phyloP scores from a whole-genome alignment of 352 stramenopile species.

The Pythium sukuiense region DNA sequence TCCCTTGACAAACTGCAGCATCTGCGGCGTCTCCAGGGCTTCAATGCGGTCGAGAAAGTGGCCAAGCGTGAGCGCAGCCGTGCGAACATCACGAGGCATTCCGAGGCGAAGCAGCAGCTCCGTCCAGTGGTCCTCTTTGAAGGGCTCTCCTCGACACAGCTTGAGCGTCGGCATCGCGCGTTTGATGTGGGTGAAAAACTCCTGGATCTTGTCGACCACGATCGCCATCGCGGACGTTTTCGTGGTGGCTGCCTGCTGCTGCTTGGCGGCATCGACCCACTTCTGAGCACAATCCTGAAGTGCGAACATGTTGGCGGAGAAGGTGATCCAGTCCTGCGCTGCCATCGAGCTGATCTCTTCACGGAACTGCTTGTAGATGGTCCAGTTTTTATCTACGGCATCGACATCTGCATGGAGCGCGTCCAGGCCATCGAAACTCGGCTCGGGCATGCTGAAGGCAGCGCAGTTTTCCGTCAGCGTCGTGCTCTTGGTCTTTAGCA shows the following conservation, averaged over 20 bases:
- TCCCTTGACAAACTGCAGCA: slow-evolving; percentile 93
- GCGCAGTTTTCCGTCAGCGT: slow-evolving; percentile 81
- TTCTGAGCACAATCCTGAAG: slow-evolving; percentile 90
- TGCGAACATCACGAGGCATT: slow-evolving; percentile 78
- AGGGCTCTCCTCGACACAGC: slow-evolving; percentile 92
- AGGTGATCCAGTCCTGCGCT: slow-evolving; percentile 92
- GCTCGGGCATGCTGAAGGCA: slow-evolving; percentile 85
- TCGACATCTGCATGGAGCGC: slow-evolving; percentile 76
- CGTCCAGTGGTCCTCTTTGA: slow-evolving; percentile 97
- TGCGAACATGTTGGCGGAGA: slow-evolving; percentile 92
- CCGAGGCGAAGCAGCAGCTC: slow-evolving; percentile 92
- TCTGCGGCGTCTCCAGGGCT: slow-evolving; percentile 75
- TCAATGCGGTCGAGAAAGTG: slow-evolving; percentile 89
- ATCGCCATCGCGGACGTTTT: slow-evolving; percentile 21
- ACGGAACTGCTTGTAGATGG: slow-evolving; percentile 85
- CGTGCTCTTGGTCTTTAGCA: slow-evolving; percentile 54
- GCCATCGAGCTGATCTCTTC: slow-evolving; percentile 72
- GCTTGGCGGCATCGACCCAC: slow-evolving; percentile 89
- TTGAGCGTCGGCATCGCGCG: slow-evolving; percentile 91
- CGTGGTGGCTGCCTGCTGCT: slow-evolving; percentile 18
- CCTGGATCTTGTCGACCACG: slow-evolving; percentile 75
- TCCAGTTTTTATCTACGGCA: slow-evolving; percentile 77
- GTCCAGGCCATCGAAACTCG: slow-evolving; percentile 81
- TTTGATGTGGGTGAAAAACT: slow-evolving; percentile 85
- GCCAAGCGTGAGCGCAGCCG: slow-evolving; percentile 89